These are phyloP conservation scores for Metarhizium album DNA, from an alignment of 2,329 filamentous ascomycete genomes.

Conservation along the genomic window DNA sequence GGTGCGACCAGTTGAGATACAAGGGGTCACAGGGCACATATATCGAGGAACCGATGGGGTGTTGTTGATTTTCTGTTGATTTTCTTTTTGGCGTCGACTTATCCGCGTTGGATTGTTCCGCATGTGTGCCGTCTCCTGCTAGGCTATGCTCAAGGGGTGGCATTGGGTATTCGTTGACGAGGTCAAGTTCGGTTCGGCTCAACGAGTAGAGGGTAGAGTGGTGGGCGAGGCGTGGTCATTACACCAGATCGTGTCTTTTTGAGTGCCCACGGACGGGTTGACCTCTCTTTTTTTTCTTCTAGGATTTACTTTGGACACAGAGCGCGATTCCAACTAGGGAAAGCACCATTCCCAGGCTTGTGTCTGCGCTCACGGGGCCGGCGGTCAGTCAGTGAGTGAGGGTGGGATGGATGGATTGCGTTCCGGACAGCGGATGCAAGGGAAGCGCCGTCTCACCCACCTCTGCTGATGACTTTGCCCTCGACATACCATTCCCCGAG, in stretches of 20 bases:
- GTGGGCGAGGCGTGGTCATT: no score
- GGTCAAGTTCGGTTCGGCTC: neutral
- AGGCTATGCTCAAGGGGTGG: constrained; percentile 9
- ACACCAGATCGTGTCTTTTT: no score
- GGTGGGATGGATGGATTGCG: no score
- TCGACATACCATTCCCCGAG: constrained; percentile 93
- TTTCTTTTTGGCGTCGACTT: no score
- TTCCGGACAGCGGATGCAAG: neutral
- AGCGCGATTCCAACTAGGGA: constrained; percentile 72
- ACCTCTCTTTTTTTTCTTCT: no score
- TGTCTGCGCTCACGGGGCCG: no score
- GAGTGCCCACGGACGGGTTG: neutral
- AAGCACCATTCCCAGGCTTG: constrained; percentile 69
- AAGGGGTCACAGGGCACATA: neutral
- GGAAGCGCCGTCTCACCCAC: constrained; percentile 30
- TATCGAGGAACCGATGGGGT: no score
- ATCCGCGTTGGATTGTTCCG: neutral
- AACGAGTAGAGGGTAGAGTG: neutral
- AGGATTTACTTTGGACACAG: constrained; percentile 61
- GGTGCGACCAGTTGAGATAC: neutral
- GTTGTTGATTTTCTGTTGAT: no score
- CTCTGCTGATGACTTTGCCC: constrained; percentile 74
- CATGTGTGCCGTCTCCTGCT: no score
- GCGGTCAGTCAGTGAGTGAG: neutral
- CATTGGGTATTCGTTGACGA: neutral